phyloP scores from a whole-genome alignment of 2,329 filamentous ascomycete genomes.

The Penicillium digitatum region DNA sequence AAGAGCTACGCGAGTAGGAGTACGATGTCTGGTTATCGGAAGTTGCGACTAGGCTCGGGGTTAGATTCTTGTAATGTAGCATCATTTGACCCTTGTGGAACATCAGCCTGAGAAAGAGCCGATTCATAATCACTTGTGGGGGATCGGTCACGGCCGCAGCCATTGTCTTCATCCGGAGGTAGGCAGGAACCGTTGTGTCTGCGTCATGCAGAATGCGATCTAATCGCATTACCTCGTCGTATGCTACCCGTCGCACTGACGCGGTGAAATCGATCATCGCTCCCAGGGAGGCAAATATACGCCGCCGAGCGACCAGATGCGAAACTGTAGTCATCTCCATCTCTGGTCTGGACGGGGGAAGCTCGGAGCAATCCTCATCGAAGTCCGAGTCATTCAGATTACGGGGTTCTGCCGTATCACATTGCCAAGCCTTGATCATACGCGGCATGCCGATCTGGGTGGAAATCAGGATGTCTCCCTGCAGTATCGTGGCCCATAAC shows the following conservation, averaged over 20 bases:
- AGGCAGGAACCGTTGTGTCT: conserved; percentile 9
- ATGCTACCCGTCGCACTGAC: conserved; percentile 25
- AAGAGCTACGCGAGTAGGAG: conserved; percentile 26
- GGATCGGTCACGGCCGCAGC: conserved; percentile 20
- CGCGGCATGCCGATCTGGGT: conserved; percentile 62
- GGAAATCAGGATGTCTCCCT: conserved; percentile 57
- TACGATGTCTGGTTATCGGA: background rate
- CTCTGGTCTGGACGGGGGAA: conserved; percentile 52
- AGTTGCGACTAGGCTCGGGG: conserved; percentile 21
- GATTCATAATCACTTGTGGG: conserved; percentile 21
- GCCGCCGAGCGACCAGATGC: conserved; percentile 33
- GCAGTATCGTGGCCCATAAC: conserved; percentile 39
- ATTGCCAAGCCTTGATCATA: conserved; percentile 56
- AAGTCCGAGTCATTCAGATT: conserved; percentile 61
- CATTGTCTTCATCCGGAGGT: conserved; percentile 18
- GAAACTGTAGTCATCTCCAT: conserved; percentile 49
- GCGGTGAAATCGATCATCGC: too few species aligned
- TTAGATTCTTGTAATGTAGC: conserved; percentile 21
- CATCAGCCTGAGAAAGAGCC: conserved; percentile 21
- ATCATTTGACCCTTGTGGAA: conserved; percentile 24
- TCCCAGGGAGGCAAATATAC: conserved; percentile 32
- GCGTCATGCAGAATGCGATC: conserved; percentile 15
- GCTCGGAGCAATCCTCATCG: conserved; percentile 43
- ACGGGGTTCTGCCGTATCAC: conserved; percentile 53
- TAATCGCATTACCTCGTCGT: conserved; percentile 30